phyloP scores from a whole-genome alignment of 2,329 filamentous ascomycete species.

The Fusarium chlamydosporum region DNA sequence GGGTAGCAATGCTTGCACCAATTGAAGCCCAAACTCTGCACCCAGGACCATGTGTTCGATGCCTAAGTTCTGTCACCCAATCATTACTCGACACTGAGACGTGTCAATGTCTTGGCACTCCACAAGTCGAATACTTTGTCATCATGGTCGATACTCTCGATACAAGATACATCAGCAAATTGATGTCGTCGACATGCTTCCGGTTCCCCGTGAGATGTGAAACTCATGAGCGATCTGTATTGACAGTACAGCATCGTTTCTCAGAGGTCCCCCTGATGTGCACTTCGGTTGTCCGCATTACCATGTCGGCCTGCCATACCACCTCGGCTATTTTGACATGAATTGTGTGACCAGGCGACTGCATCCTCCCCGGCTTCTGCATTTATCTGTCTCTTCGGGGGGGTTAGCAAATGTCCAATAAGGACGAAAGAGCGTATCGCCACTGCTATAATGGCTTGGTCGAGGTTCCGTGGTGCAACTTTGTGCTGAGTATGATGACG shows the following conservation, averaged over 20 bases:
- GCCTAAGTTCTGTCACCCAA: constrained; percentile 49
- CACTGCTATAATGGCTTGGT: constrained; percentile 18
- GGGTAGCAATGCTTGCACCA: constrained; percentile 59
- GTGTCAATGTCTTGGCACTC: constrained; percentile 34
- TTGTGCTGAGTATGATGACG: constrained; percentile 17
- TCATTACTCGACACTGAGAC: constrained; percentile 38
- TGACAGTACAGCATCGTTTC: background rate
- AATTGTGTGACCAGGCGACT: constrained; percentile 38
- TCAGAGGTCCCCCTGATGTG: constrained; percentile 21
- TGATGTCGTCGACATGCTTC: constrained; percentile 19
- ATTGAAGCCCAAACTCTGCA: constrained; percentile 56
- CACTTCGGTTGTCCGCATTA: constrained; percentile 38
- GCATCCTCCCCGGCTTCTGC: constrained; percentile 37
- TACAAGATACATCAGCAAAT: constrained; percentile 32
- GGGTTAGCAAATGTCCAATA: constrained; percentile 20
- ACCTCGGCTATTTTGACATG: constrained; percentile 40
- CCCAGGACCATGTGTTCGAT: constrained; percentile 47
- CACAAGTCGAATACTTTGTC: constrained; percentile 22
- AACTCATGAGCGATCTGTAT: constrained; percentile 1
- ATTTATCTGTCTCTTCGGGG: constrained; percentile 14
- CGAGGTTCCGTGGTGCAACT: constrained; percentile 11
- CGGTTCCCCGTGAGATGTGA: constrained; percentile 21
- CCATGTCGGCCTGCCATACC: constrained; percentile 38
- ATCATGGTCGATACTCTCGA: constrained; percentile 26
- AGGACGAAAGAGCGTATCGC: constrained; percentile 23